Conservation (phyloP, 2,329 filamentous ascomycete genomes). For the Aspergillus brasiliensis region DNA sequence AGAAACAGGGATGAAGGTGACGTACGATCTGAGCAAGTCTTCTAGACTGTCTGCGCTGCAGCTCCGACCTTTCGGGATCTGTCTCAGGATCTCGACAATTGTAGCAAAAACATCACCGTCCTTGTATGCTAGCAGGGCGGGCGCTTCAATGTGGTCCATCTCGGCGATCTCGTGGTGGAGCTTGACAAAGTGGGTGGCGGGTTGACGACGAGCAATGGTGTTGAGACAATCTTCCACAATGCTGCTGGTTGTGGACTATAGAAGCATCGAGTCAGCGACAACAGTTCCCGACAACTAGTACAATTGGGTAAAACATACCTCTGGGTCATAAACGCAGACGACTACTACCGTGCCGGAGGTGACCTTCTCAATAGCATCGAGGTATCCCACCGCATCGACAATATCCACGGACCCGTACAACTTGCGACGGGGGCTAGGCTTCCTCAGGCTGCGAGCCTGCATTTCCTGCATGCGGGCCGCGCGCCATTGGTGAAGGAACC, state of each 20-base stretch:
- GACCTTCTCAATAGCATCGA: slow-evolving; percentile 95
- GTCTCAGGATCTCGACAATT: slow-evolving; percentile 80
- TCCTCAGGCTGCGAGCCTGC: slow-evolving; percentile 65
- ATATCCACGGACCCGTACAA: slow-evolving; percentile 77
- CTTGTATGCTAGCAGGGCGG: slow-evolving; percentile 84
- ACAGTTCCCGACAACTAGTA: background rate
- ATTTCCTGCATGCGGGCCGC: slow-evolving; percentile 78
- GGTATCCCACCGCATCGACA: slow-evolving; percentile 87
- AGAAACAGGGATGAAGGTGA: slow-evolving; percentile 19
- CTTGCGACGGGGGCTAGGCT: slow-evolving; percentile 74
- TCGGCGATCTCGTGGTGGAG: slow-evolving; percentile 90
- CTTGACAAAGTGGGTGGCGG: slow-evolving; percentile 81
- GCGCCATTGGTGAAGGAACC: slow-evolving; percentile 83
- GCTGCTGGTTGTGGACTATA: slow-evolving; percentile 70
- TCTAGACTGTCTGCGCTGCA: slow-evolving; percentile 58
- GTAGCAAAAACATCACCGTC: slow-evolving; percentile 90
- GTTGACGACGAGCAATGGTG: slow-evolving; percentile 71
- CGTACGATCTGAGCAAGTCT: slow-evolving; percentile 58
- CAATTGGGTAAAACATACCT: slow-evolving; percentile 58
- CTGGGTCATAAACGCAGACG: slow-evolving; percentile 88
- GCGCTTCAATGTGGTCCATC: slow-evolving; percentile 85
- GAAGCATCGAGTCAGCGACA: slow-evolving; percentile 39
- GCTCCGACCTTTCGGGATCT: slow-evolving; percentile 68
- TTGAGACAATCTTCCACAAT: slow-evolving; percentile 77
- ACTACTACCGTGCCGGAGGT: slow-evolving; percentile 79